These are phyloP conservation scores for Aureobasidium zeae DNA, from an alignment of 2,329 filamentous ascomycete genomes.

Conservation along the genomic window DNA sequence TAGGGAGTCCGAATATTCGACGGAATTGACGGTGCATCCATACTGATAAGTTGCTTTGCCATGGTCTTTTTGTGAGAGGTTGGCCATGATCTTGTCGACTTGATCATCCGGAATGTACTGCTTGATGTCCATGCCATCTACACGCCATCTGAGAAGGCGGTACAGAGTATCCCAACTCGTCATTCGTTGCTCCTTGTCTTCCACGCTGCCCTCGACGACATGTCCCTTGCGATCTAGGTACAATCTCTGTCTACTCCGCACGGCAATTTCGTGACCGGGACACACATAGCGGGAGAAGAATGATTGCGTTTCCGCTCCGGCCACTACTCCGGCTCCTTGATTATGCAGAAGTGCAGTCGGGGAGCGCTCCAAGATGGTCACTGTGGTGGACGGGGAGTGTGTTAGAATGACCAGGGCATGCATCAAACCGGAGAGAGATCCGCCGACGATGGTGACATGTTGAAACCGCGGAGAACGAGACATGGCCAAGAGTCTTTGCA, in stretches of 20 bases:
- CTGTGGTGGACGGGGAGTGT: slow-evolving; percentile 20
- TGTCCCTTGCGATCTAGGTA: slow-evolving; percentile 26
- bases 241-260: slow-evolving; percentile 22
- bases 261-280: slow-evolving; percentile 28
- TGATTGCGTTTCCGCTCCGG: slow-evolving; percentile 35
- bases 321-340: slow-evolving; percentile 42
- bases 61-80: not conserved
- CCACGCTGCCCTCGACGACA: slow-evolving; percentile 22
- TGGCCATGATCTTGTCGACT: not conserved
- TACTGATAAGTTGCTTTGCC: slow-evolving; percentile 24
- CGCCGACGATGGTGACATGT: slow-evolving; percentile 24
- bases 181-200: slow-evolving; percentile 35
- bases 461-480: too few relatives aligned
- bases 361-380: slow-evolving; percentile 35
- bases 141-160: slow-evolving; percentile 37
- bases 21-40: slow-evolving; percentile 24
- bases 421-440: slow-evolving; percentile 26
- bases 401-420: slow-evolving; percentile 23
- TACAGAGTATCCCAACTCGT: slow-evolving; percentile 43
- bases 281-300: slow-evolving; percentile 37
- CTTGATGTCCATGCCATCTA: slow-evolving; percentile 31
- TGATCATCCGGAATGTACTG: slow-evolving; percentile 22
- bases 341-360: slow-evolving; percentile 36
- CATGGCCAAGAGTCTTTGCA: too few relatives aligned
- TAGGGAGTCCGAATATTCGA: slow-evolving; percentile 21